Conservation (phyloP, 2,329 filamentous ascomycete species). For the Phoma sp. region DNA sequence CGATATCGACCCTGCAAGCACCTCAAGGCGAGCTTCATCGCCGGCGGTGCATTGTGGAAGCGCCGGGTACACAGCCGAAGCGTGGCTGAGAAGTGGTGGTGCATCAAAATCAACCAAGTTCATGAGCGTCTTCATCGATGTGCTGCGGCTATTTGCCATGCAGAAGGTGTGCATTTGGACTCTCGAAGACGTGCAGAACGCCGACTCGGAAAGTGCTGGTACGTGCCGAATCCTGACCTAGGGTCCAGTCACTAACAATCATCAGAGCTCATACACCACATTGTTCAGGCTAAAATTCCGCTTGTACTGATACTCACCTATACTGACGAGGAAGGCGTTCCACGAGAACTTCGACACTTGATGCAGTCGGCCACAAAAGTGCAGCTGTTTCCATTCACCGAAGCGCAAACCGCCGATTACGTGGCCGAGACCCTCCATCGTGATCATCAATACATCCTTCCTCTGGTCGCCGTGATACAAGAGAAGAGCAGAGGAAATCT, state of each 20-base stretch:
- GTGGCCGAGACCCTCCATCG: conserved; percentile 83
- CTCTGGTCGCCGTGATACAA: conserved; percentile 83
- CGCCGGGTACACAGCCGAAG: conserved; percentile 49
- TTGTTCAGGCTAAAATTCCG: conserved; percentile 78
- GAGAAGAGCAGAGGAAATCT: conserved; percentile 89
- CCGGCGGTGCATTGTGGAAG: conserved; percentile 48
- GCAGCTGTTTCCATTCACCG: conserved; percentile 73
- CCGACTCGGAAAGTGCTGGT: conserved; percentile 79
- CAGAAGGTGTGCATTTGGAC: conserved; percentile 90
- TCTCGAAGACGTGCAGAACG: conserved; percentile 89
- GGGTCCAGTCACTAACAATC: neutral
- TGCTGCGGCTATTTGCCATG: conserved; percentile 79
- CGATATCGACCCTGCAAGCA: conserved; percentile 25
- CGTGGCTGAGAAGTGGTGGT: conserved; percentile 56
- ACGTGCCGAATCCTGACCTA: neutral
- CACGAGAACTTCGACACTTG: conserved; percentile 47
- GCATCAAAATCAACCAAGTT: conserved; percentile 69
- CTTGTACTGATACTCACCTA: conserved; percentile 73
- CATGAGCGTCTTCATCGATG: conserved; percentile 87
- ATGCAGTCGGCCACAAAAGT: conserved; percentile 66
- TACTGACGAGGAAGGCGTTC: conserved; percentile 50
- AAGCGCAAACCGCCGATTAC: conserved; percentile 82
- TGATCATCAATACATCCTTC: conserved; percentile 72
- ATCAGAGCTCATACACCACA: conserved; percentile 77
- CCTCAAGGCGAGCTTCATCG: conserved; percentile 39